A percentile compares a stretch with the other conserved stretches of the same genome.
These are phyloP conservation scores for Pythium coloratum DNA, from an alignment of 352 stramenopile genomes.

Conservation along the genomic window DNA sequence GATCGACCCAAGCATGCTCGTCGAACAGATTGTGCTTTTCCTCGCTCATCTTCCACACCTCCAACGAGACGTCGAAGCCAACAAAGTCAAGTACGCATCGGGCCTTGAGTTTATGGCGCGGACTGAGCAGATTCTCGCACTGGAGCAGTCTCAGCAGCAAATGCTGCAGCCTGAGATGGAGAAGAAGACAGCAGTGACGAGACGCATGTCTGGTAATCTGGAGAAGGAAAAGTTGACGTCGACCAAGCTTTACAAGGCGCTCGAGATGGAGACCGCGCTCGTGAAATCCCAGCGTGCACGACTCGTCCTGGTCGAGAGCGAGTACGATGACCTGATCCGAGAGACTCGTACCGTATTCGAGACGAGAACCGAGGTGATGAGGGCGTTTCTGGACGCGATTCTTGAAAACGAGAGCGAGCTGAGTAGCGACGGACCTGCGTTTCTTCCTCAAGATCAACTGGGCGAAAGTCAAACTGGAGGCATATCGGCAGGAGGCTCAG, in stretches of 20 bases:
- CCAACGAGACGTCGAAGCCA: slow-evolving; percentile 30
- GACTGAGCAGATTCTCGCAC: slow-evolving; percentile 48
- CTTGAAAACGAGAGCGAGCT: background rate
- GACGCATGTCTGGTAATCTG: slow-evolving; percentile 61
- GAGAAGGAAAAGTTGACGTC: slow-evolving; percentile 53
- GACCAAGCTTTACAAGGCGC: slow-evolving; percentile 45
- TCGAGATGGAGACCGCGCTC: slow-evolving; percentile 47
- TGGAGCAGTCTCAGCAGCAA: slow-evolving; percentile 51
- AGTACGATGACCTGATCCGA: slow-evolving; percentile 55
- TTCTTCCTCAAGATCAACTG: background rate
- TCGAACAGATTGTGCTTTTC: slow-evolving; percentile 60
- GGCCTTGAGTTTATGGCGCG: slow-evolving; percentile 56
- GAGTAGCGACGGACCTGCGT: background rate
- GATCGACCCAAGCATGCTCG: slow-evolving; percentile 48
- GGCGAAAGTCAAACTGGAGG: background rate
- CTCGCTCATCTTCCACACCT: slow-evolving; percentile 32
- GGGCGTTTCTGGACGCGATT: slow-evolving; percentile 36
- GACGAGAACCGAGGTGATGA: slow-evolving; percentile 27
- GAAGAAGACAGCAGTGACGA: slow-evolving; percentile 39
- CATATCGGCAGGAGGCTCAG: background rate
- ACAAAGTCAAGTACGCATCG: slow-evolving; percentile 34
- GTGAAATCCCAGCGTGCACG: slow-evolving; percentile 40
- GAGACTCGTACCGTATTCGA: slow-evolving; percentile 36
- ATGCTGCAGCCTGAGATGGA: slow-evolving; percentile 53
- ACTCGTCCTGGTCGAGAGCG: slow-evolving; percentile 40